phyloP scores from a whole-genome alignment of 2,329 filamentous ascomycete genomes.

The Claviceps arundinis region DNA sequence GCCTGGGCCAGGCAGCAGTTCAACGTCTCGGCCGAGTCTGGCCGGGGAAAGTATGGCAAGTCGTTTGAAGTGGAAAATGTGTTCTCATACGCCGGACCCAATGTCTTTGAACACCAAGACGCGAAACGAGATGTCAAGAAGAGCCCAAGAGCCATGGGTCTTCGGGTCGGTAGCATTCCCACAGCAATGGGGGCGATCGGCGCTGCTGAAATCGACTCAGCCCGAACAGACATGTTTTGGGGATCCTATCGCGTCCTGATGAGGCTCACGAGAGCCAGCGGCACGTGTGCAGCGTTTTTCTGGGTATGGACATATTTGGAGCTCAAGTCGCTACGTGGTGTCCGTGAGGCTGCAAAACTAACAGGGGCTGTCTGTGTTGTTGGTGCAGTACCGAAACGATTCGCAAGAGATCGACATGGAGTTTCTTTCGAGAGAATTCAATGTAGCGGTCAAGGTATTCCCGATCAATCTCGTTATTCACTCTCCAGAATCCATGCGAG shows the following conservation, averaged over 20 bases:
- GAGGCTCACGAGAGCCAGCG: conserved; percentile 44
- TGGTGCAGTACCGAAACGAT: conserved; percentile 56
- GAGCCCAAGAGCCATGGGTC: conserved; percentile 33
- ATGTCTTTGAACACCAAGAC: conserved; percentile 14
- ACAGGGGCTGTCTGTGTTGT: conserved; percentile 17
- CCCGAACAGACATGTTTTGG: conserved; percentile 49
- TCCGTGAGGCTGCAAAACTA: neutral
- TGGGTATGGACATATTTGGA: conserved; percentile 37
- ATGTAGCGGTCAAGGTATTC: conserved; percentile 32
- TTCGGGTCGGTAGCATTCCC: conserved; percentile 37
- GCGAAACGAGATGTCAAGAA: conserved; percentile 19
- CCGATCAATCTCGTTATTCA: conserved; percentile 67
- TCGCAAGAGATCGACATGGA: conserved; percentile 74
- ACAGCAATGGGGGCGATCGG: conserved; percentile 38
- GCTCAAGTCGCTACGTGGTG: neutral
- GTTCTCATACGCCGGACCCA: conserved; percentile 33
- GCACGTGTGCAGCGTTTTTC: conserved; percentile 70
- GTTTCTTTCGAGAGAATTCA: conserved; percentile 56
- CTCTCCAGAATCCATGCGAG: conserved; percentile 41
- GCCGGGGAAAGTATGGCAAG: conserved; percentile 54
- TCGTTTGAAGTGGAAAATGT: conserved; percentile 45
- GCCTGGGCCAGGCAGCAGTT: conserved; percentile 58
- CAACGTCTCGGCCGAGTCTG: conserved; percentile 43
- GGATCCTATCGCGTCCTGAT: conserved; percentile 58
- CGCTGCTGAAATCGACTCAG: conserved; percentile 50